These are phyloP conservation scores for Leishmania guyanensis DNA, from an alignment of 208 protist species.

Conservation along the genomic window DNA sequence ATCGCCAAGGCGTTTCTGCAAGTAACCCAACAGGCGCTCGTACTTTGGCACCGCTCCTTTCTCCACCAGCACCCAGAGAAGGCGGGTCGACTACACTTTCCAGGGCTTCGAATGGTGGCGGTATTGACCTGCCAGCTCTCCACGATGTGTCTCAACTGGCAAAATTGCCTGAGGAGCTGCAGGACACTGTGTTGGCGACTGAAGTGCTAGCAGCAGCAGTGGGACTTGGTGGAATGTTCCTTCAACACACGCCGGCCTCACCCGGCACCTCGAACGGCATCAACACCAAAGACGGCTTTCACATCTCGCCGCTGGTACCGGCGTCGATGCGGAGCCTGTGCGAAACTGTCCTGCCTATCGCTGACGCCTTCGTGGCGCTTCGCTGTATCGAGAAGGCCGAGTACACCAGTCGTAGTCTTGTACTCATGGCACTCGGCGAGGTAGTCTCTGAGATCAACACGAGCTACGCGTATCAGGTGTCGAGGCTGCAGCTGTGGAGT, in stretches of 20 bases:
- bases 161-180: slow-evolving; percentile 77
- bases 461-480: slow-evolving; percentile 78
- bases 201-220: slow-evolving; percentile 74
- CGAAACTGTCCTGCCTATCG: slow-evolving; percentile 71
- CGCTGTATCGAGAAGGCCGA: slow-evolving; percentile 67
- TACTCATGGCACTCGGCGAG: slow-evolving; percentile 87
- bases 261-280: neutral
- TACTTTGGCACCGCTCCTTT: slow-evolving; percentile 20
- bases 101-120: neutral
- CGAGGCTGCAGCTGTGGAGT: slow-evolving; percentile 70
- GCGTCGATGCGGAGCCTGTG: slow-evolving; percentile 70
- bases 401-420: slow-evolving; percentile 70
- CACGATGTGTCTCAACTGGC: slow-evolving; percentile 48
- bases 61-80: neutral
- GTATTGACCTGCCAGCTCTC: slow-evolving; percentile 1
- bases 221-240: slow-evolving; percentile 60
- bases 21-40: neutral
- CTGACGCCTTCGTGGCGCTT: slow-evolving; percentile 78
- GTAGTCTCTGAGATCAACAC: slow-evolving; percentile 81
- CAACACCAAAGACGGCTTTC: slow-evolving; percentile 40
- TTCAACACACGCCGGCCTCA: slow-evolving; percentile 17
- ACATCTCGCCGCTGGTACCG: slow-evolving; percentile 57
- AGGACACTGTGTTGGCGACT: slow-evolving; percentile 65
- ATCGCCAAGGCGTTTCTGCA: neutral
- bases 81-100: neutral